phyloP scores from a whole-genome alignment of 257 asterid species.

The Solanum chmielewskii region DNA sequence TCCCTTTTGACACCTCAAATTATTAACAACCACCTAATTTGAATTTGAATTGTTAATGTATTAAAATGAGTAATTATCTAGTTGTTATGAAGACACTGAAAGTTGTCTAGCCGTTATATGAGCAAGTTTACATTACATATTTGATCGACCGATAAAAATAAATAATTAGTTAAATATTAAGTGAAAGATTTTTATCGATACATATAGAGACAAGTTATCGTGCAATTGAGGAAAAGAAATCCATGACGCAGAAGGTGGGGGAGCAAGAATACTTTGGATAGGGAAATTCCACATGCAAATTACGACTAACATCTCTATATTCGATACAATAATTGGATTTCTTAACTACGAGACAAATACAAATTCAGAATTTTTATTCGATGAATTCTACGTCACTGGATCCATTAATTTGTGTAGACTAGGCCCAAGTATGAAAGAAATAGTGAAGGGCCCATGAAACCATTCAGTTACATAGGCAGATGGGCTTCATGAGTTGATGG shows the following conservation, averaged over 20 bases:
- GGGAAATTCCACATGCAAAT: background rate
- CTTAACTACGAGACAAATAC: background rate
- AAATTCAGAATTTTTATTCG: background rate
- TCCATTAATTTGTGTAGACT: background rate
- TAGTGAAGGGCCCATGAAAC: background rate
- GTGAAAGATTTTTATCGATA: background rate
- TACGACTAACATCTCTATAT: background rate
- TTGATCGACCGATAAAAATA: background rate
- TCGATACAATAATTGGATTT: background rate
- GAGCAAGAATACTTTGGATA: background rate
- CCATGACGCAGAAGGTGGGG: background rate
- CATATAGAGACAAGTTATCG: background rate
- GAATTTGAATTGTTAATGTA: background rate
- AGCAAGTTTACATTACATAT: background rate
- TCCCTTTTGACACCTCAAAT: background rate
- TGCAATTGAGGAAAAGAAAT: background rate
- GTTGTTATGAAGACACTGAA: background rate
- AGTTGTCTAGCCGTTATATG: background rate
- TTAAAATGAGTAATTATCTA: background rate
- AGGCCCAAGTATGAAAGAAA: background rate
- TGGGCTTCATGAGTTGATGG: background rate
- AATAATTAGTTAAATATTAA: background rate
- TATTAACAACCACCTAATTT: background rate
- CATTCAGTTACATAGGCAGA: background rate
- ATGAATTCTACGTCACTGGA: background rate